Conservation (phyloP, 2,329 filamentous ascomycete species). For the Xylariaceae sp. region DNA sequence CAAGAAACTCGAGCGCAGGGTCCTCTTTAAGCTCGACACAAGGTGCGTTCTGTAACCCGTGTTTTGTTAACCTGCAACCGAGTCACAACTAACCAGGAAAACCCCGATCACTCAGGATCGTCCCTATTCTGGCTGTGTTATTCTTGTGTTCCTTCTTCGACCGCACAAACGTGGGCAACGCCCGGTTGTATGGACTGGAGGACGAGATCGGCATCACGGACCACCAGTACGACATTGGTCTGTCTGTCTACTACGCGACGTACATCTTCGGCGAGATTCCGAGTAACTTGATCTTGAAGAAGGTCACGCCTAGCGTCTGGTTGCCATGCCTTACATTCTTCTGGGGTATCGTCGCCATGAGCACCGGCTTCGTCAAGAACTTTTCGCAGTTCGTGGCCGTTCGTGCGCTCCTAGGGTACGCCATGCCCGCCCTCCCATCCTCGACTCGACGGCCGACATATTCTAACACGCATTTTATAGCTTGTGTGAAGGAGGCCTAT, state of each 20-base stretch:
- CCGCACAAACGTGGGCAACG: constrained; percentile 69
- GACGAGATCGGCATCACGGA: constrained; percentile 52
- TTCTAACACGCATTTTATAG: constrained; percentile 27
- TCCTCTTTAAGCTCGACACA: constrained; percentile 50
- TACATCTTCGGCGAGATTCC: constrained; percentile 60
- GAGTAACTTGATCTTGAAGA: constrained; percentile 59
- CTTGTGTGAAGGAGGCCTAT: constrained; percentile 56
- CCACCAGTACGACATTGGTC: constrained; percentile 57
- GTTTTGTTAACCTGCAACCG: background rate
- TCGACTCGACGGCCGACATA: background rate
- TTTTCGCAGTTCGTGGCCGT: constrained; percentile 56
- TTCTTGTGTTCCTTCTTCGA: constrained; percentile 62
- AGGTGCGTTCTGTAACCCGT: constrained; percentile 32
- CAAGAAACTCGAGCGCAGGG: constrained; percentile 34
- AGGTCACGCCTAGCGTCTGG: constrained; percentile 55
- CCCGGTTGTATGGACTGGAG: constrained; percentile 59
- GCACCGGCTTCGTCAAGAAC: constrained; percentile 47
- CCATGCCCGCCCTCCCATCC: background rate
- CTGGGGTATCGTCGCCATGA: constrained; percentile 56
- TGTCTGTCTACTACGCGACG: constrained; percentile 60
- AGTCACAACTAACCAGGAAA: background rate
- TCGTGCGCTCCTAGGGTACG: constrained; percentile 49
- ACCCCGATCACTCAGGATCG: constrained; percentile 39
- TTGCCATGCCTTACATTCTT: constrained; percentile 49
- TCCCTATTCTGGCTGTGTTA: constrained; percentile 57